phyloP scores from a whole-genome alignment of 352 stramenopile genomes.

The Phytophthora boehmeriae region DNA sequence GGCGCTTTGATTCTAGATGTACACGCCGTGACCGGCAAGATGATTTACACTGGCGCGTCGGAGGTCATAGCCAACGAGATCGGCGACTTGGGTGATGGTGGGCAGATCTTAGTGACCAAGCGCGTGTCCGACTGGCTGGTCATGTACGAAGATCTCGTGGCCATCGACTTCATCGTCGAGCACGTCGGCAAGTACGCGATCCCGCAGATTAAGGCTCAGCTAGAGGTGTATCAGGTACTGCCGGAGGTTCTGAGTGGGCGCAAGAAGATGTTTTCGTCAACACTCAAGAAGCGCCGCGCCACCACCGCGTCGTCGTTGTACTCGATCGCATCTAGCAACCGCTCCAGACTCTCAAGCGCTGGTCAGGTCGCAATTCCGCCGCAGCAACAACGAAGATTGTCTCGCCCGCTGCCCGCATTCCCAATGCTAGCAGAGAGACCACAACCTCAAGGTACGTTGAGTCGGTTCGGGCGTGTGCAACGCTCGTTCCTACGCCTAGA shows the following conservation, averaged over 20 bases:
- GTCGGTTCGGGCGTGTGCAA: conserved; percentile 37
- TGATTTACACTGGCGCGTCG: conserved; percentile 61
- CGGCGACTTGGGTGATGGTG: conserved; percentile 56
- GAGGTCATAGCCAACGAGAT: conserved; percentile 65
- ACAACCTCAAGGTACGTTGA: conserved; percentile 21
- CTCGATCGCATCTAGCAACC: conserved; percentile 47
- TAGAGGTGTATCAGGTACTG: conserved; percentile 60
- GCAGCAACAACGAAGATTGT: conserved; percentile 33
- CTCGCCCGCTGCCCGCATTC: conserved; percentile 19
- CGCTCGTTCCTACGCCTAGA: conserved; percentile 44
- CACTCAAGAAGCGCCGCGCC: conserved; percentile 43
- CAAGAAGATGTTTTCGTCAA: conserved; percentile 56
- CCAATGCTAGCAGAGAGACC: conserved; percentile 9
- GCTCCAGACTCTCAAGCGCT: conserved; percentile 38
- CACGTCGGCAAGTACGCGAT: conserved; percentile 54
- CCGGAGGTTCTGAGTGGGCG: conserved; percentile 44
- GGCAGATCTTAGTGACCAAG: conserved; percentile 62
- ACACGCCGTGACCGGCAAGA: conserved; percentile 61
- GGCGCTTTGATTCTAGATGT: conserved; percentile 49
- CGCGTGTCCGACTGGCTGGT: conserved; percentile 55
- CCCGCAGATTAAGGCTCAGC: conserved; percentile 45
- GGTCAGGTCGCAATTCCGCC: conserved; percentile 21
- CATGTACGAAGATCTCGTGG: conserved; percentile 53
- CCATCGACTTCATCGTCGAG: conserved; percentile 49
- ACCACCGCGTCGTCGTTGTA: conserved; percentile 48